Base-by-base conservation (phyloP, 306 rosid species). In the Cicer bijugum region DNA sequence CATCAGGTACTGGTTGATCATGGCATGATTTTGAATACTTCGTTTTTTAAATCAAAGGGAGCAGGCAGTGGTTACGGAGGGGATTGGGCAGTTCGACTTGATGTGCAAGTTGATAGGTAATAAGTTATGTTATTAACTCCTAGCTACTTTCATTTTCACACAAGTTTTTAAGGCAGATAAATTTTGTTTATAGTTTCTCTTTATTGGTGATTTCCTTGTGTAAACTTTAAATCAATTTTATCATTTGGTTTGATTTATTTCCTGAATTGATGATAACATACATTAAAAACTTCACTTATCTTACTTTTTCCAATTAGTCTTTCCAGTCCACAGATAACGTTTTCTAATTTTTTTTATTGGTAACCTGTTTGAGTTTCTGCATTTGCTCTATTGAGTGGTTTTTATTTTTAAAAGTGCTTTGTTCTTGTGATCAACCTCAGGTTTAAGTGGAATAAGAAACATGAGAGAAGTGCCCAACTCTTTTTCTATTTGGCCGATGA, bases 401-500 rank as follows among this genome's bases (percentile, higher is more conserved):
- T 45, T 19, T 56, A 62, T 79, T 38, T 19, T 78, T 52, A 38
- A 45, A 2, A 28, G 40, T 45, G 33, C 40, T 52, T 74, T 72
- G 46, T 56, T 84, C 47, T 80, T 70, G 64, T 77, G 76, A 69
- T 84, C 70, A 67, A 81, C 76, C 71, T 72, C 85, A 91, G 99
- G 82, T 85, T 89, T 73, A 67, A 74, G 60, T 70, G 78, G 86
- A 61, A 74, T 38, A 87, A 81, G 59, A 90, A 86, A 70, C 74
- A 79, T 60, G 80, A 76, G 71, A 57, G 67, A 65, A 83, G 77
- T 74, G 91, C 80, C 44, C 97, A 89, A 76, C 86, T 91, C 57
- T 94, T 91, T 82, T 94, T 94, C 90, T 94, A 94, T 72, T 65
- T 94, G 88, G 96, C 93, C 43, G 99, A 94, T 85, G 99, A 94